A percentile compares a stretch with the other conserved stretches of the same genome.
Evolutionary conservation across 2,329 filamentous ascomycete species (phyloP).

Genomic region (Hysterium pulicare): DNA sequence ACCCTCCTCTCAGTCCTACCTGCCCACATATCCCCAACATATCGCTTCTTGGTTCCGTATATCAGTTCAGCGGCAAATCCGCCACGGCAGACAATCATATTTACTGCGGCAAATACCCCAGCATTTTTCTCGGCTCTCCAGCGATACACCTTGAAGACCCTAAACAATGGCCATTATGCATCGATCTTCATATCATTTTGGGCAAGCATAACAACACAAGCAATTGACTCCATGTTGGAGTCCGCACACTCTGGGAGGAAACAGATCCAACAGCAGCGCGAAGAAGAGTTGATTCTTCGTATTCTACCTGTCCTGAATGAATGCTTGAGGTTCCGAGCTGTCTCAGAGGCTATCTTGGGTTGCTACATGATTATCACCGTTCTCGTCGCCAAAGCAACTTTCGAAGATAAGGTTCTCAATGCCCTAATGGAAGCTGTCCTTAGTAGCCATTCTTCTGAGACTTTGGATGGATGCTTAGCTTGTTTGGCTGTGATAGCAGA

Average conservation of each 20-base stretch:
- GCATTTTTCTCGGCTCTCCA: constrained; percentile 75
- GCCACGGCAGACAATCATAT: constrained; percentile 76
- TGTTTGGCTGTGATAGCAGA: constrained; percentile 81
- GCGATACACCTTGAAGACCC: constrained; percentile 71
- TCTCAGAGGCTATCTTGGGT: constrained; percentile 75
- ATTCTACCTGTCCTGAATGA: constrained; percentile 70
- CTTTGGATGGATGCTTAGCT: constrained; percentile 68
- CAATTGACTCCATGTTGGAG: constrained; percentile 78
- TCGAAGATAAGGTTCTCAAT: constrained; percentile 77
- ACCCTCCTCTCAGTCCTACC: constrained; percentile 86
- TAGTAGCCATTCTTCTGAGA: constrained; percentile 71
- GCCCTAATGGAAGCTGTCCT: constrained; percentile 88
- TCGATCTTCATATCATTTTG: constrained; percentile 82
- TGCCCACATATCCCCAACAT: constrained; percentile 66
- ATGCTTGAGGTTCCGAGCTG: constrained; percentile 70
- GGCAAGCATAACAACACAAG: constrained; percentile 83
- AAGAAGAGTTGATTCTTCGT: constrained; percentile 71
- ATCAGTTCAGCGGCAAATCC: constrained; percentile 71
- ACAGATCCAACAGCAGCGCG: constrained; percentile 73
- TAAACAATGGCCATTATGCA: constrained; percentile 69
- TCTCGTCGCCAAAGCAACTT: constrained; percentile 74
- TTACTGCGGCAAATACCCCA: constrained; percentile 75
- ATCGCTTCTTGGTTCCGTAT: constrained; percentile 85
- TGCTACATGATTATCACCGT: constrained; percentile 90
- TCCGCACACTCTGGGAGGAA: constrained; percentile 70